Conservation (phyloP, 805 yeast species). For the Sporopachydermia quercuum region DNA sequence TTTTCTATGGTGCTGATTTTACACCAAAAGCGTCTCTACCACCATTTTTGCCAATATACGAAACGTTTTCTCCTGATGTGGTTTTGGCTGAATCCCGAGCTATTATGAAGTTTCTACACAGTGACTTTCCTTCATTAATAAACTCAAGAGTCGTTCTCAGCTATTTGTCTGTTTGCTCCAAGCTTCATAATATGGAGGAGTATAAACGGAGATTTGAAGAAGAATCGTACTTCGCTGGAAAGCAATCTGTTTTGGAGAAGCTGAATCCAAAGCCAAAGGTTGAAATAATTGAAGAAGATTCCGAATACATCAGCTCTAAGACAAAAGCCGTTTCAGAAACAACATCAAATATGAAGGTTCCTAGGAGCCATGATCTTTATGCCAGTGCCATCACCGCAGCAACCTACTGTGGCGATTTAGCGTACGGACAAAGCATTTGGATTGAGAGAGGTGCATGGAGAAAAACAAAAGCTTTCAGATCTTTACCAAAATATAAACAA, state of each 20-base stretch:
- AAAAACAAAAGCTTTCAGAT: conserved; percentile 33
- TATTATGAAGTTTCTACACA: conserved; percentile 41
- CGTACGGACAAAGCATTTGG: conserved; percentile 59
- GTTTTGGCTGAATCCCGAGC: conserved; percentile 68
- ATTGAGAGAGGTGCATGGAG: conserved; percentile 64
- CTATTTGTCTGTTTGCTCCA: conserved; percentile 33
- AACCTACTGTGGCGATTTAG: conserved; percentile 33
- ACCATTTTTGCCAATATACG: conserved; percentile 56
- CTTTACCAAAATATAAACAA: conserved; percentile 21
- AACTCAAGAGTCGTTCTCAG: conserved; percentile 30
- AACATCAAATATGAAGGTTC: conserved; percentile 15
- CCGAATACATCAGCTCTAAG: conserved; percentile 4
- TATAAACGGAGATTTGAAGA: conserved; percentile 22
- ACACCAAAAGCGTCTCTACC: conserved; percentile 20
- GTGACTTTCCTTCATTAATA: conserved; percentile 28
- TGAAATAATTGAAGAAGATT: conserved; percentile 7
- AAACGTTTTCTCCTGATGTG: conserved; percentile 25
- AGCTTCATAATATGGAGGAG: conserved; percentile 21
- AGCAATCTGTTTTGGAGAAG: conserved; percentile 11
- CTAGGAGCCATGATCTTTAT: conserved; percentile 36
- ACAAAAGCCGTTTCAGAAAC: conserved; percentile 2
- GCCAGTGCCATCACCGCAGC: conserved; percentile 56
- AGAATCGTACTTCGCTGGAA: conserved; percentile 18
- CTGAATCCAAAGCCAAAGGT: conserved; percentile 10
- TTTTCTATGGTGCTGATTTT: neutral